Evolutionary conservation across 2,329 filamentous ascomycete genomes (phyloP).

Genomic region (Daldinia sp.): DNA sequence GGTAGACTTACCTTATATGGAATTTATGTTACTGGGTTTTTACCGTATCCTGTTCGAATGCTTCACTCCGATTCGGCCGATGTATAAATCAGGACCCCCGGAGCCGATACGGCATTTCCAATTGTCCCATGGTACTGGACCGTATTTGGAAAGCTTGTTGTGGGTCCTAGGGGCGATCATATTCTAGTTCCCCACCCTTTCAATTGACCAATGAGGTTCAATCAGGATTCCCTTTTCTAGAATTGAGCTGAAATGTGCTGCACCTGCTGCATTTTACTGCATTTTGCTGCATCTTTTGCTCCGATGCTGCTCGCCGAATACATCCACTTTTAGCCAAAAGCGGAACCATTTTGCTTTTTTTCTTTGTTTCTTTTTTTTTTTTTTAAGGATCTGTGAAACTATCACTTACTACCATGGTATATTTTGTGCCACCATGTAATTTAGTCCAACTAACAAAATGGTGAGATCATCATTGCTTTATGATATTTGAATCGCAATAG

Average conservation of each 20-base stretch:
- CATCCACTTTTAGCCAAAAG: slow-evolving; percentile 11
- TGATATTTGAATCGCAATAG: slow-evolving; percentile 9
- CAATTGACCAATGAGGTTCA: slow-evolving; percentile 20
- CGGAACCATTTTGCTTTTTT: slow-evolving; percentile 10
- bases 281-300: neutral
- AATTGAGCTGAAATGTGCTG: slow-evolving; percentile 18
- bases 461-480: slow-evolving; percentile 30
- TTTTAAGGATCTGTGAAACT: slow-evolving; percentile 1
- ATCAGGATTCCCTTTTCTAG: slow-evolving; percentile 28
- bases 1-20: neutral
- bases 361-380: neutral
- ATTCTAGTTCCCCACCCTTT: neutral
- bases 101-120: slow-evolving; percentile 33
- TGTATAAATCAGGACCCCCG: slow-evolving; percentile 29
- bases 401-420: neutral
- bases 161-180: slow-evolving; percentile 31
- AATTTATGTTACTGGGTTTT: neutral
- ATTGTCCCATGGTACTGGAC: slow-evolving; percentile 9
- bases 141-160: slow-evolving; percentile 11
- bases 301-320: neutral
- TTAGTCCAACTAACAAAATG: slow-evolving; percentile 3
- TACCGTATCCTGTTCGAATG: neutral
- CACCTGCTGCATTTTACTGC: too few species aligned
- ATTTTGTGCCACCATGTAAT: slow-evolving; percentile 16
- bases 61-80: slow-evolving; percentile 14